Percentiles rank a stretch among this genome's conserved stretches.
Conservation (phyloP, 208 protist genomes). For the Leishmania turanica region DNA sequence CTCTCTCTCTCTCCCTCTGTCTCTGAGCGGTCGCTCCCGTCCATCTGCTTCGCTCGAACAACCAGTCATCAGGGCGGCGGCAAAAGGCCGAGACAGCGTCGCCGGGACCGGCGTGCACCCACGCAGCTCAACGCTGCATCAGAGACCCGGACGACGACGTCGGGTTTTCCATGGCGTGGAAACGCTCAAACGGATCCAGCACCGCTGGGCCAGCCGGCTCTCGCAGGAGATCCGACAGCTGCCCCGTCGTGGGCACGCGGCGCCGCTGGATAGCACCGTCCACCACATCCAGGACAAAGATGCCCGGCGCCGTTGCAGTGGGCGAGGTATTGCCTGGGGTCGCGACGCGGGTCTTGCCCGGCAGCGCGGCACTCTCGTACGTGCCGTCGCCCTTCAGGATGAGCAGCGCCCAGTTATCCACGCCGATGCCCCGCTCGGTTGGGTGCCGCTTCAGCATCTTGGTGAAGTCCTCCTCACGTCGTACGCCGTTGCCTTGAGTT, state of each 20-base stretch:
- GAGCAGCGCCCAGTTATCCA: slow-evolving; percentile 89
- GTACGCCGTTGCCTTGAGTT: slow-evolving; percentile 72
- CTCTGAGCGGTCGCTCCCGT: background rate
- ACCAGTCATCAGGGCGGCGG: background rate
- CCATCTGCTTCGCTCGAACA: background rate
- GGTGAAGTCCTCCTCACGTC: slow-evolving; percentile 75
- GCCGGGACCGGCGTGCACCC: background rate
- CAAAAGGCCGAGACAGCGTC: background rate
- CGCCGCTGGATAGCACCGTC: slow-evolving; percentile 31
- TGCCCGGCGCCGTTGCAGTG: slow-evolving; percentile 30
- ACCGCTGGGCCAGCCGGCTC: slow-evolving; percentile 62
- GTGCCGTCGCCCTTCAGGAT: slow-evolving; percentile 66
- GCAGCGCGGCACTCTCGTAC: slow-evolving; percentile 67
- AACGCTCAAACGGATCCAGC: slow-evolving; percentile 82
- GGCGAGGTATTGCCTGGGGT: slow-evolving; percentile 7
- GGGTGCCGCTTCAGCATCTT: slow-evolving; percentile 91
- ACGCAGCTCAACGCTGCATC: slow-evolving; percentile 23
- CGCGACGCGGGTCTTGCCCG: slow-evolving; percentile 49
- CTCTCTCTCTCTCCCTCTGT: background rate
- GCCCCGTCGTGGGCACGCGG: slow-evolving; percentile 33
- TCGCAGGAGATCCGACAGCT: slow-evolving; percentile 56
- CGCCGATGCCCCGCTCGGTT: slow-evolving; percentile 80
- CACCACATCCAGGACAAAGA: slow-evolving; percentile 79
- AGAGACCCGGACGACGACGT: slow-evolving; percentile 64
- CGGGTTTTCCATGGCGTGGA: slow-evolving; percentile 84